phyloP scores from a whole-genome alignment of 2,329 filamentous ascomycete genomes.

The Incumbomyces delicatus region DNA sequence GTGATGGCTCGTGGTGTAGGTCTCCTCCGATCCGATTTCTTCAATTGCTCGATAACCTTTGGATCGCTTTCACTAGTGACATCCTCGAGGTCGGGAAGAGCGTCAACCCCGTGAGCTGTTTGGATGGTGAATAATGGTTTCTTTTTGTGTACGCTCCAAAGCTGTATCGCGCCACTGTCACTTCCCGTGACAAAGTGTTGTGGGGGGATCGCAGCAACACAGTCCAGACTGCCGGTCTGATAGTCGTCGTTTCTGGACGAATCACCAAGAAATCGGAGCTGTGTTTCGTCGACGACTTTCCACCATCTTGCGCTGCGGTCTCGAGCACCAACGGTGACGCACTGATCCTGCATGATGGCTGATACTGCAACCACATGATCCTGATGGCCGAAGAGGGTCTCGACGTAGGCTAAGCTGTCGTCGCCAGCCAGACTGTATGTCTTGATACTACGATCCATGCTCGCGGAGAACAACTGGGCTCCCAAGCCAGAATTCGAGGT shows the following conservation, averaged over 20 bases:
- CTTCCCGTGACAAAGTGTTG: slow-evolving; percentile 86
- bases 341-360: slow-evolving; percentile 74
- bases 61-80: slow-evolving; percentile 64
- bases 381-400: slow-evolving; percentile 93
- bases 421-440: slow-evolving; percentile 64
- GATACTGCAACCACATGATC: slow-evolving; percentile 80
- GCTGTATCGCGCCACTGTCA: slow-evolving; percentile 75
- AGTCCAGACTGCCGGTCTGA: slow-evolving; percentile 78
- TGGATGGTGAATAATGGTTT: slow-evolving; percentile 76
- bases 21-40: slow-evolving; percentile 44
- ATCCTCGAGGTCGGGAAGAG: slow-evolving; percentile 55
- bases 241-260: slow-evolving; percentile 41
- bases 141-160: slow-evolving; percentile 91
- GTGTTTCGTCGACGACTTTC: slow-evolving; percentile 93
- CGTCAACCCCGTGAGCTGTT: slow-evolving; percentile 76
- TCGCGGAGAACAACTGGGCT: slow-evolving; percentile 86
- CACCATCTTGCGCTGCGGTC: slow-evolving; percentile 87
- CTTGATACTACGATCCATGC: slow-evolving; percentile 86
- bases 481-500: slow-evolving; percentile 45
- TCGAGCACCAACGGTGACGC: slow-evolving; percentile 78
- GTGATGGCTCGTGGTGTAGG: slow-evolving; percentile 79
- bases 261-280: slow-evolving; percentile 87
- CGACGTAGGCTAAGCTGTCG: slow-evolving; percentile 84
- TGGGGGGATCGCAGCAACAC: slow-evolving; percentile 83
- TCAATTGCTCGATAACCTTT: slow-evolving; percentile 38